These are phyloP conservation scores for Fusarium longipes DNA, from an alignment of 2,329 filamentous ascomycete genomes.

Conservation along the genomic window DNA sequence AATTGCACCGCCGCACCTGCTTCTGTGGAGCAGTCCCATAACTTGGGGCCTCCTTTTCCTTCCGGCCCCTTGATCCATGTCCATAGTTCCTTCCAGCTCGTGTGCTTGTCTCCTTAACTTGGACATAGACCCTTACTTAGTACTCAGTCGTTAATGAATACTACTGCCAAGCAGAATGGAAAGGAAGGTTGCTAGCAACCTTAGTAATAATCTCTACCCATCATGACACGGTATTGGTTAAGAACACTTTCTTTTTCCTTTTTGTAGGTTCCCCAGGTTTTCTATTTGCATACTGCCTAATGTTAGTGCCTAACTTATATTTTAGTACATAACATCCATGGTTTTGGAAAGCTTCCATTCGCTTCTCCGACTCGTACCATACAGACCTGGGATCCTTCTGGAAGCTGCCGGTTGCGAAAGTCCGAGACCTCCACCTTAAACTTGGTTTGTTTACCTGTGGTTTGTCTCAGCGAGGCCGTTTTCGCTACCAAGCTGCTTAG, in stretches of 20 bases:
- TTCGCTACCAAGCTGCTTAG: too few relatives aligned
- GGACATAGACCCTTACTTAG: neutral
- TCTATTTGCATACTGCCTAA: too few relatives aligned
- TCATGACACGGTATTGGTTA: slow-evolving; percentile 18
- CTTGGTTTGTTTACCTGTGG: slow-evolving; percentile 1
- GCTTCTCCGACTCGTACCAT: slow-evolving; percentile 33
- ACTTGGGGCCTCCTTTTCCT: slow-evolving; percentile 32
- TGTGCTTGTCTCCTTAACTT: slow-evolving; percentile 25
- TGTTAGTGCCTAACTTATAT: slow-evolving; percentile 5
- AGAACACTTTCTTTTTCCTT: neutral
- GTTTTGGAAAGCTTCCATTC: slow-evolving; percentile 24
- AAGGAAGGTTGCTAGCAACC: slow-evolving; percentile 3
- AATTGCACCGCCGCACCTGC: slow-evolving; percentile 23
- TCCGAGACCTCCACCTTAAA: slow-evolving; percentile 15
- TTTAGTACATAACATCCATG: neutral
- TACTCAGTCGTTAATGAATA: neutral
- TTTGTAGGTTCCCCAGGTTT: slow-evolving; percentile 33
- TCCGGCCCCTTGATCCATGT: slow-evolving; percentile 18
- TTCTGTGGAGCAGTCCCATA: slow-evolving; percentile 29
- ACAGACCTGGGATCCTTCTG: slow-evolving; percentile 14
- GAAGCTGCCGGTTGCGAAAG: neutral
- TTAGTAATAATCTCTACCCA: neutral
- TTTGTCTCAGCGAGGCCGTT: too few relatives aligned
- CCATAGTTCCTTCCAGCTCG: neutral
- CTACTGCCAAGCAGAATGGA: slow-evolving; percentile 3